phyloP scores from a whole-genome alignment of 2,329 filamentous ascomycete species.

The Lachnellula occidentalis region DNA sequence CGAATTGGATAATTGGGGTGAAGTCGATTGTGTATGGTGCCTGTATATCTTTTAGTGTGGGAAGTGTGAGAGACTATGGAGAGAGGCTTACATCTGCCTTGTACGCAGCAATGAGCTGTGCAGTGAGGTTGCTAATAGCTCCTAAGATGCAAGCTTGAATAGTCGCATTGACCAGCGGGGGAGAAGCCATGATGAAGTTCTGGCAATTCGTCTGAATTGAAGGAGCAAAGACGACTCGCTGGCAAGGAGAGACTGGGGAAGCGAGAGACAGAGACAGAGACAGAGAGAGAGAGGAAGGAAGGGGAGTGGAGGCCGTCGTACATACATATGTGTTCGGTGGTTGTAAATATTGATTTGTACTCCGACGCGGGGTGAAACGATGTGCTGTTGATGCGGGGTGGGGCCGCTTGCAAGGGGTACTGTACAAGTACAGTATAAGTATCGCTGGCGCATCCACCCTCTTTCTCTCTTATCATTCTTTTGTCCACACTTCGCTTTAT shows the following conservation, averaged over 20 bases:
- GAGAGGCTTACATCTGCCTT: slow-evolving; percentile 46
- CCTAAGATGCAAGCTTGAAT: slow-evolving; percentile 61
- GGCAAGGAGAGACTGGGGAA: neutral
- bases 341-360: no score
- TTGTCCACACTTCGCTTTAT: no score
- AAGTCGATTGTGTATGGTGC: slow-evolving; percentile 57
- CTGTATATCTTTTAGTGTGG: slow-evolving; percentile 35
- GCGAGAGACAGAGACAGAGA: neutral
- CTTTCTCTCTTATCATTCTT: no score
- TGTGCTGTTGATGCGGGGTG: no score
- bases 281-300: neutral
- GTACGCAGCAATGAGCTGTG: slow-evolving; percentile 63
- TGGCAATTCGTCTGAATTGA: neutral
- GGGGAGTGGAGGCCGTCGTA: neutral
- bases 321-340: neutral
- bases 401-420: no score
- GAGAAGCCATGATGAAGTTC: slow-evolving; percentile 22
- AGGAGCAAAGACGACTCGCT: neutral
- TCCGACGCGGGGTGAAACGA: no score
- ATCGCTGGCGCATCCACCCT: no score
- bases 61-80: neutral
- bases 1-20: slow-evolving; percentile 68
- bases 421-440: no score
- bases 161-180: slow-evolving; percentile 54
- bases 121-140: slow-evolving; percentile 65